phyloP scores from a whole-genome alignment of 495 filamentous ascomycete species.

The Pseudoneurospora amorphoporcata region DNA sequence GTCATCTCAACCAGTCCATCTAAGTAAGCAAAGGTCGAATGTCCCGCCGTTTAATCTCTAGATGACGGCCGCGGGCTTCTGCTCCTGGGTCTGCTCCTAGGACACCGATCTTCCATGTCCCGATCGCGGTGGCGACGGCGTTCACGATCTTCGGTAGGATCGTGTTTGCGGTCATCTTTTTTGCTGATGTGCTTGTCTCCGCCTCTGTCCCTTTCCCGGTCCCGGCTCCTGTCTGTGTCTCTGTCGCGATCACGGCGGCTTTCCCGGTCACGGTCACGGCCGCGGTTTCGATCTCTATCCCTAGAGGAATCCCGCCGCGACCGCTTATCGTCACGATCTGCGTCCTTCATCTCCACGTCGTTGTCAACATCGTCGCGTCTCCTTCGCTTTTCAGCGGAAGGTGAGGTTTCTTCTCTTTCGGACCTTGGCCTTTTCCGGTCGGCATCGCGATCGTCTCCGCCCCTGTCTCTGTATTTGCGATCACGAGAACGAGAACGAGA shows the following conservation, averaged over 20 bases:
- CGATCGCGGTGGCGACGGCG: conserved; percentile 4
- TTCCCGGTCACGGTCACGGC: conserved; percentile 16
- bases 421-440: neutral
- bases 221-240: conserved; percentile 10
- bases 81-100: neutral
- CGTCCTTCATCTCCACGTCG: neutral
- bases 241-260: conserved; percentile 9
- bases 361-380: neutral
- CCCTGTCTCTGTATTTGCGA: neutral
- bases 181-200: neutral
- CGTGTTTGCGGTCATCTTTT: conserved; percentile 14
- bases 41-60: neutral
- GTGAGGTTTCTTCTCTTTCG: neutral
- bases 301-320: neutral
- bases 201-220: conserved; percentile 15
- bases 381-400: neutral
- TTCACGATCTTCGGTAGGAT: conserved; percentile 10
- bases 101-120: neutral
- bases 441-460: neutral
- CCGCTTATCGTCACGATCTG: neutral
- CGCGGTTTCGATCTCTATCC: neutral
- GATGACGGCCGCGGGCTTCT: neutral
- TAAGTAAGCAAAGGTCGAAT: neutral
- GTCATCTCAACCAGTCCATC: neutral
- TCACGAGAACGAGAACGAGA: neutral